These are phyloP conservation scores for Septoria linicola DNA, from an alignment of 2,329 filamentous ascomycete genomes.

Conservation along the genomic window DNA sequence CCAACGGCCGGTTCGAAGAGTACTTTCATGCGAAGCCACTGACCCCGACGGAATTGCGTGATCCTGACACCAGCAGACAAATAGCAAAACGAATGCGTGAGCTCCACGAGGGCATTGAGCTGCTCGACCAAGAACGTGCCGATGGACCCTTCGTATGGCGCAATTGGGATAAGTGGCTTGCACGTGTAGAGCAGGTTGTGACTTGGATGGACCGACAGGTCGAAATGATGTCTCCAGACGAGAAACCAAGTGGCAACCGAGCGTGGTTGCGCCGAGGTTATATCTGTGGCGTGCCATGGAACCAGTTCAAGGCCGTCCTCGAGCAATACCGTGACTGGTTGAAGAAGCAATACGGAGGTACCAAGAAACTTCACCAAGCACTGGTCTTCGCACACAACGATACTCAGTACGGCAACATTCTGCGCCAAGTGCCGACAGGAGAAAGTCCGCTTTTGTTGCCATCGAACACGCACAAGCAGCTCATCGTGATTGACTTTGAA, in stretches of 20 bases:
- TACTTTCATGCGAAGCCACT: conserved; percentile 84
- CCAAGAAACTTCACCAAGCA: conserved; percentile 65
- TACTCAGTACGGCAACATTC: conserved; percentile 97
- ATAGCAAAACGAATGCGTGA: conserved; percentile 98
- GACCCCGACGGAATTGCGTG: conserved; percentile 71
- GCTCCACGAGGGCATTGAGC: conserved; percentile 87
- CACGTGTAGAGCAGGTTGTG: conserved; percentile 62
- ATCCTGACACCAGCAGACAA: conserved; percentile 79
- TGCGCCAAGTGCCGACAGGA: conserved; percentile 67
- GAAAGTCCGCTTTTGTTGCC: conserved; percentile 85
- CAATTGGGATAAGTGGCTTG: conserved; percentile 93
- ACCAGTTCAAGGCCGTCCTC: conserved; percentile 69
- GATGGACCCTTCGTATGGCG: conserved; percentile 80
- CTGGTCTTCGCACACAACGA: conserved; percentile 98
- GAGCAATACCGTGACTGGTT: conserved; percentile 76
- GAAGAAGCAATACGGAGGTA: conserved; percentile 67
- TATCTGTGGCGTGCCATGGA: conserved; percentile 83
- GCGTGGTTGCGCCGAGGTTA: conserved; percentile 71
- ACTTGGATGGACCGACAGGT: conserved; percentile 63
- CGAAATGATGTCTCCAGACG: conserved; percentile 43
- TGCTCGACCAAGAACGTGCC: conserved; percentile 73
- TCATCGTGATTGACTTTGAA: conserved; percentile 97
- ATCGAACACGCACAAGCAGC: conserved; percentile 90
- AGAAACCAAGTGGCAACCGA: conserved; percentile 45
- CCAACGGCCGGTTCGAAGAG: conserved; percentile 93